A percentile compares a stretch with the other conserved stretches of the same genome.
Evolutionary conservation across 2,329 filamentous ascomycete species (phyloP).

Genomic region (Aspergillus cejpii): DNA sequence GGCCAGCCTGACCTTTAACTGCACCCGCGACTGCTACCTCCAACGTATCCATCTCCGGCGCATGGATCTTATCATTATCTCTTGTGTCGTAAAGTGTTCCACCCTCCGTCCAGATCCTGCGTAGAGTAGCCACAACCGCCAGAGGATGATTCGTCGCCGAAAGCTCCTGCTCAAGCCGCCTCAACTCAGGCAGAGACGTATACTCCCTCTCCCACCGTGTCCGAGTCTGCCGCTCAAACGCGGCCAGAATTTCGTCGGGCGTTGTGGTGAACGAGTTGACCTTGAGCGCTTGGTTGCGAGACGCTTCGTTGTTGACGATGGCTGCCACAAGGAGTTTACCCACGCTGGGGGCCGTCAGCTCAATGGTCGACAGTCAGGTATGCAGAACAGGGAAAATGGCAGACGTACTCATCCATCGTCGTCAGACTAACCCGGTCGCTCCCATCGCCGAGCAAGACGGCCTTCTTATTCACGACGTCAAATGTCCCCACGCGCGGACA

Average conservation of each 20-base stretch:
- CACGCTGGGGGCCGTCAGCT: conserved; percentile 44
- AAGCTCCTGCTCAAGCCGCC: conserved; percentile 51
- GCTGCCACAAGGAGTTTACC: conserved; percentile 60
- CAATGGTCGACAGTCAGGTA: neutral
- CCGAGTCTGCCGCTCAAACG: conserved; percentile 61
- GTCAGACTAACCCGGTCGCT: conserved; percentile 60
- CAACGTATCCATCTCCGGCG: conserved; percentile 50
- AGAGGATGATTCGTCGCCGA: conserved; percentile 50
- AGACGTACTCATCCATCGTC: conserved; percentile 61
- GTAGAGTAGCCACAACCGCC: conserved; percentile 54
- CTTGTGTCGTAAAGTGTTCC: conserved; percentile 63
- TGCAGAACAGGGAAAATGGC: neutral
- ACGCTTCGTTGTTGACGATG: conserved; percentile 50
- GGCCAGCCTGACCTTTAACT: conserved; percentile 14
- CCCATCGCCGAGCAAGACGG: conserved; percentile 57
- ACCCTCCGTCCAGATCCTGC: conserved; percentile 66
- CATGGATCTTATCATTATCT: conserved; percentile 57
- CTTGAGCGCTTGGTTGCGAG: conserved; percentile 53
- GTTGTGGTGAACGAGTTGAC: conserved; percentile 67
- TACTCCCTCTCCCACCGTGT: conserved; percentile 51
- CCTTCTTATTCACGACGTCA: conserved; percentile 51
- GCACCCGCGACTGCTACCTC: conserved; percentile 39
- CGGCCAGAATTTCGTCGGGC: conserved; percentile 55
- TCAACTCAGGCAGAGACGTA: conserved; percentile 50
- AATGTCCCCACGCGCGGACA: conserved; percentile 50